Base-by-base conservation (phyloP, 2,329 filamentous ascomycete species). In the Colletotrichum liriopes region DNA sequence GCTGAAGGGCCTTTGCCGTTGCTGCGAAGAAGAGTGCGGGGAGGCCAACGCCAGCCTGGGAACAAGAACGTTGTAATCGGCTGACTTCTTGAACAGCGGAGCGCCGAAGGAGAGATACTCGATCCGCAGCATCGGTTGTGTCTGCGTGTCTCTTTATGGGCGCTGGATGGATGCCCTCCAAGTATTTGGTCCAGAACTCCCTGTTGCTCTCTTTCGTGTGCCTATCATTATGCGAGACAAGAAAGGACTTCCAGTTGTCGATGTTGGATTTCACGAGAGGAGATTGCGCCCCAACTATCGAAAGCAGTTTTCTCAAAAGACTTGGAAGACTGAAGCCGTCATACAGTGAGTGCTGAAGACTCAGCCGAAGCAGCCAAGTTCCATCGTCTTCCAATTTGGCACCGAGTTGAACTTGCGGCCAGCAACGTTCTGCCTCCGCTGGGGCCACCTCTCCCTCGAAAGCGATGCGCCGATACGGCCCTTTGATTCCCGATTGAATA, bases 341-440 rank as follows among this genome's bases (percentile, higher is more conserved):
- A 78, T 98, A 98, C 0, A 98, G 85, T 0, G 93, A 93, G 79
- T 98, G 95, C 74, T 98, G 95, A 5, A 98, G 92, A 35, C 85
- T 85, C 6, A 94, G 84, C 2, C 87, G 82, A 5, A 91, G 66
- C 0, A 74, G 51, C 76, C 80, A 82, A 3, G 74, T 71, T 0
- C 75, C 73, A 0, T 74, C 49, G 0, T 74, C 67, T 4, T 74
- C 65, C 1, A 74, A 69, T 3, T 74, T 58, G 6, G 51, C 51
- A n/a, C 11, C 3, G 14, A 68, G 62, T 5, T 35, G 35, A 1
- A 47, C 20, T 77, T 79, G 52, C 3, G 60, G 70, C 64, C 58
- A 70, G 41, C 52, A 51, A 1, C 23, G 18, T n/a, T 52, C 54
- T 43, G 52, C 23, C 9, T 20, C 29, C 16, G 18, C 6, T 11